These are phyloP conservation scores for Crithidia acanthocephali DNA, from an alignment of 208 protist genomes.

Conservation along the genomic window DNA sequence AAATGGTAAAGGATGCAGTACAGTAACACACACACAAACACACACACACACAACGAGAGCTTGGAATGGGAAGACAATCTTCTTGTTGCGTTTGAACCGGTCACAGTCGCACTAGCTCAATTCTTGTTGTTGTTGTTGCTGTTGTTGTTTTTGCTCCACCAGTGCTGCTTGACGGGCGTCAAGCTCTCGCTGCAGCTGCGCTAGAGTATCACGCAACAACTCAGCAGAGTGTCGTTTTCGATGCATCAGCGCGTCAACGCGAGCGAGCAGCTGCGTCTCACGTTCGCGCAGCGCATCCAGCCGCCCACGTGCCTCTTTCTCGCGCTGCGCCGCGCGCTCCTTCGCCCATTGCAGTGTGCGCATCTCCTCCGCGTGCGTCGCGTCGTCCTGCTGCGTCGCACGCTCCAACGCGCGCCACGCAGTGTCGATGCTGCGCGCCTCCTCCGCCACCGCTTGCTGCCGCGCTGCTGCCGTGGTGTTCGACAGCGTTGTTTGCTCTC, in stretches of 20 bases:
- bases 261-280: constrained; percentile 31
- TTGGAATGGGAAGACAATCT: no score
- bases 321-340: constrained; percentile 24
- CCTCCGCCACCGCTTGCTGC: constrained; percentile 10
- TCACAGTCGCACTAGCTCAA: no score
- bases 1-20: not conserved
- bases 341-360: constrained; percentile 30
- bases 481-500: not conserved
- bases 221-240: constrained; percentile 26
- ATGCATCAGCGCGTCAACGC: constrained; percentile 31
- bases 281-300: constrained; percentile 33
- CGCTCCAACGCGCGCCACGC: constrained; percentile 22
- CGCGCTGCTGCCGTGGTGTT: not conserved
- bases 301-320: constrained; percentile 24
- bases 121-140: not conserved
- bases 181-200: constrained; percentile 37
- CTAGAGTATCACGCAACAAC: constrained; percentile 31
- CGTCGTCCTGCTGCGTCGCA: constrained; percentile 29
- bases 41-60: not conserved
- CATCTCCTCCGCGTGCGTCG: constrained; percentile 33
- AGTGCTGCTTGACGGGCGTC: constrained; percentile 27
- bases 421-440: constrained; percentile 13
- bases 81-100: no score
- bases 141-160: not conserved
- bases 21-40: not conserved